Base-by-base conservation (phyloP, 2,329 filamentous ascomycete genomes). In the Acephala macrosclerotiorum region DNA sequence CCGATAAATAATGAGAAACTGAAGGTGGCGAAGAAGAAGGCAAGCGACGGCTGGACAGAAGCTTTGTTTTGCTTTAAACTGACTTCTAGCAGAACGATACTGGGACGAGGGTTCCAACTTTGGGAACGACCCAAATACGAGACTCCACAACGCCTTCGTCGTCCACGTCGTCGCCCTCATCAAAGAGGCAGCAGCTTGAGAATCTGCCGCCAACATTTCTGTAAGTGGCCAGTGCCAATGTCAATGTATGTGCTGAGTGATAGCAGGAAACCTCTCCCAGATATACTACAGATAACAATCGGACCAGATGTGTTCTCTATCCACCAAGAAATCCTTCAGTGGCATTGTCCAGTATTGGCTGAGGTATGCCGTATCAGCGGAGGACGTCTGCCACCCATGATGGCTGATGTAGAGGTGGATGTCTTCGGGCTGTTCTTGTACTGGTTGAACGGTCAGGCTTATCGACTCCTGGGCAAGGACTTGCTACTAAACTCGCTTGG, bases 291-390 rank as follows among this genome's bases (percentile, higher is more conserved):
- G 1, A 38, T 63, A 29, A 1, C 16, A 20, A 9, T 63, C 25
- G 53, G 53, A 11, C 11, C 18, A 0, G 25, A 29, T 26, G 38
- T 42, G 7, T 63, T 63, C 40, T 18, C 53, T 1, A 38, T 63
- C 16, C 55, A 63, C n/a, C 26, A 33, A 5, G 60, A 47, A 6
- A 56, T 63, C 20, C 8, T 63, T 9, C 2, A 14, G 1, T 49
- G 53, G 25, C 53, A 63, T 29, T 63, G 60, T n/a, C 60, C 60
- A n/a, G 14, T 63, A 3, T 51, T 63, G 3, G 60, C 38, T 6
- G 38, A 36, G 16, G 53, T 42, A 9, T 49, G 25, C 16, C 14
- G 20, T 22, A n/a, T 29, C 2, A 18, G n/a, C 38, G 51, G 22
- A 26, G 33, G 25, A 29, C 1, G 9, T 11, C 11, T 49, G 20